These are phyloP conservation scores for Paramecium sonneborni DNA, from an alignment of 73 alveolate species.

Conservation along the genomic window DNA sequence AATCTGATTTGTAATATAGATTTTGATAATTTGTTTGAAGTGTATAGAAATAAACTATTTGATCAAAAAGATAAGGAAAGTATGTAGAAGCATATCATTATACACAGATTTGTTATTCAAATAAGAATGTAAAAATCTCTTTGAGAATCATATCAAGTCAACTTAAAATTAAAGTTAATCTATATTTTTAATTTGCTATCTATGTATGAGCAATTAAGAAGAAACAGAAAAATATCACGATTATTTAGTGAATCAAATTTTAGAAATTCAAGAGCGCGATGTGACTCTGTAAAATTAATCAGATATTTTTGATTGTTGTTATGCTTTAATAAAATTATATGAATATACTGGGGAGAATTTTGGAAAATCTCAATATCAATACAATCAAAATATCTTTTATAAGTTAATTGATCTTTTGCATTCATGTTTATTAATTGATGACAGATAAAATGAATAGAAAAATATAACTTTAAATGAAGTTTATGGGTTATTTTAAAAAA, in stretches of 20 bases:
- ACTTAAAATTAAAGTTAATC: background rate
- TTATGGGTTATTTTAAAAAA: background rate
- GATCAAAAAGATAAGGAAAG: background rate
- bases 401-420: background rate
- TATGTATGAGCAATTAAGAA: background rate
- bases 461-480: background rate
- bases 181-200: background rate
- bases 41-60: background rate
- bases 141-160: background rate
- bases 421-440: background rate
- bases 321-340: background rate
- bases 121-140: background rate
- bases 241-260: background rate
- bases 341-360: background rate
- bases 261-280: background rate
- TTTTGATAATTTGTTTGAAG: background rate
- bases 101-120: background rate
- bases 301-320: constrained; percentile 6
- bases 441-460: background rate
- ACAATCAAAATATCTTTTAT: background rate
- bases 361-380: background rate
- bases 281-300: background rate
- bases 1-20: background rate
- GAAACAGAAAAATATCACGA: constrained; percentile 2
- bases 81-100: background rate